Base-by-base conservation (phyloP, 176 grass and related monocot species). In the Aechmea fasciata region DNA sequence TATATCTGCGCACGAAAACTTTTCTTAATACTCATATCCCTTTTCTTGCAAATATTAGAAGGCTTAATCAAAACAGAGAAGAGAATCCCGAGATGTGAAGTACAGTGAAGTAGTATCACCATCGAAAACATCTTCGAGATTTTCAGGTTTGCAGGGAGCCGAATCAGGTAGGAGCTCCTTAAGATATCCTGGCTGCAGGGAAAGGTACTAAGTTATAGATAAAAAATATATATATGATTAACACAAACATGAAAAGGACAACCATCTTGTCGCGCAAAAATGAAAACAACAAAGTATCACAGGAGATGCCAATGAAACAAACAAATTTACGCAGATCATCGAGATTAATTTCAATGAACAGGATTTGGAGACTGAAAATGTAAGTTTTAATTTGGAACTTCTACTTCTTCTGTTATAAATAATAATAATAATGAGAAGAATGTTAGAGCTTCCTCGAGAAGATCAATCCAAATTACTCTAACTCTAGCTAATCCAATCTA, bases 101-200 rank as follows among this genome's bases (percentile, higher is more conserved):
- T 57, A 11, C 48, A 65, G 15, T 11, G 2, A 78, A 67, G 50
- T 50, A 76, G 14, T 13, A 55, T 79, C 68, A 91, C 88, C 88
- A 2, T 91, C 29, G 76, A 91, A 87, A 84, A 91, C 57, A 25
- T 76, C 75, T 54, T 87, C 71, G 50, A 91, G 57, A 62, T 70
- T 84, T 78, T 91, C 88, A 73, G 88, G 68, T 54, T 69, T 51
- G 12, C 11, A 63, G 47, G 88, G 88, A 69, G 84, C 84, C 49
- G 84, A 82, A 76, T 87, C 84, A 6, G 88, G 88, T 49, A 91
- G 64, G 77, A 91, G 78, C 47, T 87, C 72, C 75, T 71, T 84
- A 12, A 91, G 84, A 73, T 91, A 91, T 79, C 88, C 88, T 67
- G 88, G 88, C 88, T 87, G 78, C 71, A 71, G 70, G 26, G 9